Evolutionary conservation across 1,284 basidiomycete species (phyloP).

Genomic region (Bjerkandera adusta): DNA sequence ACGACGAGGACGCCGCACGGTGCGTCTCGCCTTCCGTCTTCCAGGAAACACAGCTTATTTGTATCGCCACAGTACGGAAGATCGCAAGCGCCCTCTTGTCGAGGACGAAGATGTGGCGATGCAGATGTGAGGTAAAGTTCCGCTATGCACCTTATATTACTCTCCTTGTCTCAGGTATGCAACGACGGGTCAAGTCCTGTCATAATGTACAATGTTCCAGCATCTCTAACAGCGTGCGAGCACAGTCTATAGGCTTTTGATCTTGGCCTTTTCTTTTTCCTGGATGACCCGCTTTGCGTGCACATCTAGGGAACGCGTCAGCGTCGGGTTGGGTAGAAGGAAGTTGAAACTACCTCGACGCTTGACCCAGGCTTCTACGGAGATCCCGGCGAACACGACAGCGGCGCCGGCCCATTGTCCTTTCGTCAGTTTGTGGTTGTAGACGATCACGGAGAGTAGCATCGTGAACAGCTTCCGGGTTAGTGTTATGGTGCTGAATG

Average conservation of each 20-base stretch:
- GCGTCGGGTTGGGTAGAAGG: constrained; percentile 1
- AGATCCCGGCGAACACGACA: constrained; percentile 92
- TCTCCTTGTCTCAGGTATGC: too few relatives aligned
- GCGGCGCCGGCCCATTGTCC: constrained; percentile 90
- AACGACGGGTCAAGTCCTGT: too few relatives aligned
- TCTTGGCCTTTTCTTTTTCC: constrained; percentile 78
- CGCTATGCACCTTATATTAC: too few relatives aligned
- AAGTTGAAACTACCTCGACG: constrained; percentile 58
- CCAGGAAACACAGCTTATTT: neutral
- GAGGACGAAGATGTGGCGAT: constrained; percentile 29
- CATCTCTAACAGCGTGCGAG: too few relatives aligned
- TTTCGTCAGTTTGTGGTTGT: constrained; percentile 80
- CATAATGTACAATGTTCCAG: too few relatives aligned
- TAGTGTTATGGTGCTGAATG: constrained; percentile 81
- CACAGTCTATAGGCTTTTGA: constrained; percentile 56
- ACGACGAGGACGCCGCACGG: constrained; percentile 59
- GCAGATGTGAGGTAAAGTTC: constrained; percentile 14
- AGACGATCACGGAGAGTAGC: constrained; percentile 92
- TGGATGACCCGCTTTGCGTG: constrained; percentile 75
- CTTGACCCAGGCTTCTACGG: constrained; percentile 89
- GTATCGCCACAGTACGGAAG: constrained; percentile 21
- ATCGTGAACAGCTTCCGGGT: constrained; percentile 99
- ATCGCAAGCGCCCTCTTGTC: constrained; percentile 26
- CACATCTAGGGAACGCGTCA: constrained; percentile 47
- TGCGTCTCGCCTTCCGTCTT: constrained; percentile 22